These are phyloP conservation scores for Marvania coccoides DNA, from an alignment of 139 green algal species.

Conservation along the genomic window DNA sequence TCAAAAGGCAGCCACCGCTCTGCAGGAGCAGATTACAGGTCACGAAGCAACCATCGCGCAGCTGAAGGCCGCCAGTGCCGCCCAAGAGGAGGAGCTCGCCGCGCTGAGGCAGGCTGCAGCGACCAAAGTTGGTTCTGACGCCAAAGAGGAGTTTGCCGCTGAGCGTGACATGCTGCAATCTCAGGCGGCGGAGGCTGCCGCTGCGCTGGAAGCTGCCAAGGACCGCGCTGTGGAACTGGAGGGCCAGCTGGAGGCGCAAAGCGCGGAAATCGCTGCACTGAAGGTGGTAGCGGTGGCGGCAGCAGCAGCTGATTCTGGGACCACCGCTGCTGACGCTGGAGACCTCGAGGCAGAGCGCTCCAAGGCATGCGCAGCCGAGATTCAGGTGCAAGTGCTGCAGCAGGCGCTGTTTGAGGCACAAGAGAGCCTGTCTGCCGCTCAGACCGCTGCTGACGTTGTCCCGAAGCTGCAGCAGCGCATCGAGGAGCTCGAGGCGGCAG, in stretches of 20 bases:
- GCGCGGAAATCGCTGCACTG: too few relatives aligned
- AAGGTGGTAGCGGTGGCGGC: not conserved
- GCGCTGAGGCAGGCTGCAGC: not conserved
- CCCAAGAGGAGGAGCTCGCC: not conserved
- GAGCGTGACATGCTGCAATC: slow-evolving; percentile 5
- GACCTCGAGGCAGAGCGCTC: not conserved
- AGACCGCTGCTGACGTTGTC: not conserved
- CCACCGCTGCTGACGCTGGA: not conserved
- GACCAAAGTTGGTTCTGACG: not conserved
- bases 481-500: not conserved
- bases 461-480: slow-evolving; percentile 1
- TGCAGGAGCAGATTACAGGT: not conserved
- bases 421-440: not conserved
- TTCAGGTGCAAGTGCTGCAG: not conserved
- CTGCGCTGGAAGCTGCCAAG: not conserved
- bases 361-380: not conserved
- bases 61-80: not conserved
- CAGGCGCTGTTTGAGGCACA: not conserved
- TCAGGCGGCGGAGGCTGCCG: not conserved
- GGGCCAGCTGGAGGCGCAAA: not conserved
- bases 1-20: not conserved
- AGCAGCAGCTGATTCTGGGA: not conserved
- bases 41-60: not conserved
- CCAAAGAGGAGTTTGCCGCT: not conserved
- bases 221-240: not conserved